Conservation (phyloP, 2,329 filamentous ascomycete genomes). For the Fusarium sp. region DNA sequence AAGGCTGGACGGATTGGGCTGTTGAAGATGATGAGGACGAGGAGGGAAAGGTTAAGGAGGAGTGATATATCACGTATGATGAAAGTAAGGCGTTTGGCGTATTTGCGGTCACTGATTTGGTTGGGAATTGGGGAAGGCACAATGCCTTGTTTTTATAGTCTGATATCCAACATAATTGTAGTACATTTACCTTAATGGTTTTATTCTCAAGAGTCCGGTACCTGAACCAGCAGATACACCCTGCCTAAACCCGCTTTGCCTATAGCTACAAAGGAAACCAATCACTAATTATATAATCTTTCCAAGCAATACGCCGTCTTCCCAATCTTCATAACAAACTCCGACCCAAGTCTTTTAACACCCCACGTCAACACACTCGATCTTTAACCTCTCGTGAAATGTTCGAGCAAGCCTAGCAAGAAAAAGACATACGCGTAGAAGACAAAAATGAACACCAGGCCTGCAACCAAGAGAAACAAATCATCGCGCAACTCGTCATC, state of each 20-base stretch:
- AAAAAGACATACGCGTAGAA: neutral
- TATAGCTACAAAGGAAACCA: neutral
- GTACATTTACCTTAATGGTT: conserved; percentile 3
- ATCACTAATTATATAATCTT: neutral
- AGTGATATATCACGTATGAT: conserved; percentile 43
- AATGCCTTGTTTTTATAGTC: conserved; percentile 19
- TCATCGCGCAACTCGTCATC: neutral
- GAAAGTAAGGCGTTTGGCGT: conserved; percentile 41
- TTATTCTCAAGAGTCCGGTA: neutral
- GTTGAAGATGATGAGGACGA: conserved; percentile 64
- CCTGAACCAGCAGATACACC: neutral
- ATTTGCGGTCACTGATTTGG: conserved; percentile 13
- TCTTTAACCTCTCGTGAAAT: neutral
- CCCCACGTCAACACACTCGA: neutral
- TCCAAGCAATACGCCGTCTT: neutral
- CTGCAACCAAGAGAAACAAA: too few relatives aligned
- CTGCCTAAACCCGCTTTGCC: neutral
- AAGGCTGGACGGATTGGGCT: conserved; percentile 79
- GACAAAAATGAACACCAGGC: neutral
- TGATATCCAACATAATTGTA: conserved; percentile 39
- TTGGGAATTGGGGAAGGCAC: conserved; percentile 16
- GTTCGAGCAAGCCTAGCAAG: neutral
- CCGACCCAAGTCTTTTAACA: neutral
- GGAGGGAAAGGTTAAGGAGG: conserved; percentile 52
- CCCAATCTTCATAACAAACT: neutral